Percentiles rank a stretch among this genome's conserved stretches.
Conservation (phyloP, 129 eudicot species). For the Centella asiatica region DNA sequence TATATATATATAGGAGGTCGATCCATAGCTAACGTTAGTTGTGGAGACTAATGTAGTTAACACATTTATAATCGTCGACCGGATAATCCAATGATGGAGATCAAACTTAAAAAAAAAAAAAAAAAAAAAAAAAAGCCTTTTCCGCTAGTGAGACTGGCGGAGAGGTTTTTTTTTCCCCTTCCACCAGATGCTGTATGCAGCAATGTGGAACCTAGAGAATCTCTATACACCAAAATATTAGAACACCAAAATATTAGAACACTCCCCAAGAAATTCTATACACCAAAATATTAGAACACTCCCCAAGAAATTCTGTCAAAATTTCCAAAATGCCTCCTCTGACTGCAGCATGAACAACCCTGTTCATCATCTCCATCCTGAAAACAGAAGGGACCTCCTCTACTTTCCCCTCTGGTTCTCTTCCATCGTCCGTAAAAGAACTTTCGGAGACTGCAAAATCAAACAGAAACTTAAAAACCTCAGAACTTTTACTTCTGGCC, state of each 20-base stretch:
- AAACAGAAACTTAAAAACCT: slow-evolving; percentile 61
- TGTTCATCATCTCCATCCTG: slow-evolving; percentile 50
- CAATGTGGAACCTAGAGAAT: slow-evolving; percentile 60
- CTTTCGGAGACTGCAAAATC: slow-evolving; percentile 33
- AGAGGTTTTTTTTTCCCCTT: too few species aligned
- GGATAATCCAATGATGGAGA: too few species aligned
- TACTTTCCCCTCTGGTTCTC: slow-evolving; percentile 4
- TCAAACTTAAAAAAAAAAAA: too few species aligned
- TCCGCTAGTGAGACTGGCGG: too few species aligned
- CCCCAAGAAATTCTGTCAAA: slow-evolving; percentile 49
- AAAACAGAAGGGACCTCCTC: slow-evolving; percentile 28
- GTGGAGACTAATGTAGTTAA: too few species aligned
- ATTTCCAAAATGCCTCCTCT: slow-evolving; percentile 83
- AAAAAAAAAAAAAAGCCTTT: too few species aligned
- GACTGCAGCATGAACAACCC: slow-evolving; percentile 78
- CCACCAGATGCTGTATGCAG: slow-evolving; percentile 79
- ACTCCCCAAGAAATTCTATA: slow-evolving; percentile 47
- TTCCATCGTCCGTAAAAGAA: background rate
- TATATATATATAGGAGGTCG: too few species aligned
- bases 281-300: too few species aligned
- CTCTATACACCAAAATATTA: slow-evolving; percentile 61
- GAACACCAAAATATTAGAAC: too few species aligned
- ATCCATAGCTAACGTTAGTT: too few species aligned
- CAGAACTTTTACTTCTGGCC: slow-evolving; percentile 64
- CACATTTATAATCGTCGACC: too few species aligned